Evolutionary conservation across 148 eudicot genomes (phyloP), one percentile per base, ranked within the genome.

Genomic region (Diospyros lotus): DNA sequence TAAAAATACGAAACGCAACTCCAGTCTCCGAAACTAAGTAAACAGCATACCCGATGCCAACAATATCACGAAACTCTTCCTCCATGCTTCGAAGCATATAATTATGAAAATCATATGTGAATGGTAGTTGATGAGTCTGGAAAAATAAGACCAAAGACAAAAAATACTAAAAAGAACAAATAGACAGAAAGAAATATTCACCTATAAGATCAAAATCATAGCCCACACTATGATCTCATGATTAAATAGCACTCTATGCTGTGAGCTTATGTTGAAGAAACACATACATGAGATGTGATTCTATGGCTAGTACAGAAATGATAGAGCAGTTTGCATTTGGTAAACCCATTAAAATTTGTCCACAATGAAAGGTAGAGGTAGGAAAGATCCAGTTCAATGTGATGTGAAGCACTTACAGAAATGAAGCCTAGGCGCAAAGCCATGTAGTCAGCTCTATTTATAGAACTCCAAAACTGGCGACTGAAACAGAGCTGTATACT

Each of bases 61-160:
- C 97, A 48, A 88, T 92, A 66, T 90, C 97, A 44, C 94, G 82
- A 68, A 92, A 90, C 28, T 92, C 97, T 76, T 90, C 97, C 71
- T 90, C 89, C 89, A 87, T 87, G 81, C 94, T 92, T 77, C 97
- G 75, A 51, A 90, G 80, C 94, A 92, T 90, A 76, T 92, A 92
- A 52, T 86, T 92, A 56, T 87, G 89, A 71, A 92, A 92, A 80
- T 92, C 92, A 75, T 92, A 92, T 2, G 90, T 78, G 69, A 88
- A 58, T 44, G 94, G 94, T 48, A 92, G 86, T 82, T 90, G 86
- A 83, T 92, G 97, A 75, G 89, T 90, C 97, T 92, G 91, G 72
- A 86, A 56, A 64, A 70, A 69, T 17, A 74, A 61, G 48, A 9
- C 41, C 44, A 17, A 68, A 63, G 58, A 39, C 72, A 58, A 40